phyloP scores from a whole-genome alignment of 176 grass and related monocot species.

The Carex scoparia region DNA sequence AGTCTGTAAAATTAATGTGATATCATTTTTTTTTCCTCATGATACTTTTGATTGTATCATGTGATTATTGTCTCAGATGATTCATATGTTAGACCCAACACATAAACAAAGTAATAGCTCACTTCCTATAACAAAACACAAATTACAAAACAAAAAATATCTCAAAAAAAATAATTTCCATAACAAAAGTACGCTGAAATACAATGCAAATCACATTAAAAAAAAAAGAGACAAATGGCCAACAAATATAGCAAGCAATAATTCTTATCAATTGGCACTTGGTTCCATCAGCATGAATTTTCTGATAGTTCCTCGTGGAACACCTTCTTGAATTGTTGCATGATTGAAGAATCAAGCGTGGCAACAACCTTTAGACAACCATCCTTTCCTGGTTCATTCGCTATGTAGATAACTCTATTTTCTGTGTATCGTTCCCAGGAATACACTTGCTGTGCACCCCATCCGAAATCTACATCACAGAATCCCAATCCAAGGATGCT shows the following conservation, averaged over 20 bases:
- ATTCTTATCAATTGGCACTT: background rate
- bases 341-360: background rate
- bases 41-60: no score
- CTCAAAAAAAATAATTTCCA: no score
- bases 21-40: background rate
- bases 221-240: no score
- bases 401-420: background rate
- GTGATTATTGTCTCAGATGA: no score
- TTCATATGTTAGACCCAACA: no score
- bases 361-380: background rate
- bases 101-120: no score
- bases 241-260: no score
- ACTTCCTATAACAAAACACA: no score
- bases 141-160: no score
- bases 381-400: background rate
- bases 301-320: background rate
- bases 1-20: background rate
- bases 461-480: constrained; percentile 4
- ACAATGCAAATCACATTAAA: no score
- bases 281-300: background rate
- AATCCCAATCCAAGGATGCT: background rate
- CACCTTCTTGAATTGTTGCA: background rate
- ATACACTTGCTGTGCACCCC: background rate
- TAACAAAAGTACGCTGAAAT: no score
- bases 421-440: background rate